Base-by-base conservation (phyloP, 495 filamentous ascomycete species). In the Jackrogersella minutella region DNA sequence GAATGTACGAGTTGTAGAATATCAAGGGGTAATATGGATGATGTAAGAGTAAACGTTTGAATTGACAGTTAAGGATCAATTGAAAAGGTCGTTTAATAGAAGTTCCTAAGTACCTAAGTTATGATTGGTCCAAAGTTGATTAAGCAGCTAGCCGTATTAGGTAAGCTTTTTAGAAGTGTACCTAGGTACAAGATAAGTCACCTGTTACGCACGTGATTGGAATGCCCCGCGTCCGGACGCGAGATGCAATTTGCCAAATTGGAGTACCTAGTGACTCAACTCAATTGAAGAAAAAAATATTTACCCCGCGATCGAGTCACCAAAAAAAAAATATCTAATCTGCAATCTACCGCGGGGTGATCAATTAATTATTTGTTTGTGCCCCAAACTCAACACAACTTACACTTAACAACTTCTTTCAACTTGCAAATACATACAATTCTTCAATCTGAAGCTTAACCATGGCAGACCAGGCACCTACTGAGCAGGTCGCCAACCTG, bases 401-500 rank as follows among this genome's bases (percentile, higher is more conserved):
- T 10, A n/a, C 10, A 24, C 7, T n/a, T 13, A 11, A n/a, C 9
- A 30, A 37, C 3, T 19, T 40, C 11, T 28, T 14, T 24, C 2
- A 11, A 28, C 14, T 37, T 28, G 2, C 7, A 39, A 7, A 51
- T n/a, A n/a, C n/a, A n/a, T n/a, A n/a, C n/a, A n/a, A n/a, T n/a
- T 44, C 9, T 17, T 30, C 13, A 19, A 51, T 14, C 5, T 17
- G 6, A 1, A 43, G 13, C 50, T 52, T n/a, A n/a, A 44, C 34
- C 10, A 69, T 64, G 66, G 66, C 60, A 33, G 66, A 69, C 30
- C 49, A 64, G 24, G 41, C 60, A 22, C 60, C 60, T 13, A 54
- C 78, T 46, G 85, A 85, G 55, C 84, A 86, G 75, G 78, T 90
- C 70, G 86, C 87, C 73, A 93, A 93, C 74, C 84, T 93, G 63